A percentile compares a stretch with the other conserved stretches of the same genome.
These are phyloP conservation scores for Leishmania braziliensis DNA, from an alignment of 208 protist species.

Conservation along the genomic window DNA sequence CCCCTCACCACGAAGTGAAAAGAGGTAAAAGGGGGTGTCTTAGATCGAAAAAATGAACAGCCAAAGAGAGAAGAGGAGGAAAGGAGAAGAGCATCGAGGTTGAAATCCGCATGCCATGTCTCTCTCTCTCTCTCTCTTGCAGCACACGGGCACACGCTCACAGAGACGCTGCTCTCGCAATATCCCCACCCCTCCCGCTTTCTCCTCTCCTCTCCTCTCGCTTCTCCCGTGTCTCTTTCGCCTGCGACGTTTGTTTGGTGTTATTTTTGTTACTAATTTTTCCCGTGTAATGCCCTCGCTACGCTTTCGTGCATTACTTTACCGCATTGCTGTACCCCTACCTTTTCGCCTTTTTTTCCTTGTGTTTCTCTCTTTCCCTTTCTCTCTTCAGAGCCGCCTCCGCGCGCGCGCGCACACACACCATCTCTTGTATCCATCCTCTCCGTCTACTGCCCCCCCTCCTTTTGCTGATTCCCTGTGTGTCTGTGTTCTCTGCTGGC, in stretches of 20 bases:
- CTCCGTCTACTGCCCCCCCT: background rate
- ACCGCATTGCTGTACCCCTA: background rate
- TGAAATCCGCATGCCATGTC: background rate
- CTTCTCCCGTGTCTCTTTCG: background rate
- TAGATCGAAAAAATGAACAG: background rate
- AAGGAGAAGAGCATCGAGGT: background rate
- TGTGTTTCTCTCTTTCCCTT: conserved; percentile 5
- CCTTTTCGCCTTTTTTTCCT: no score
- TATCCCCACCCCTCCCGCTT: no score
- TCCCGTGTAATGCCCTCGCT: background rate
- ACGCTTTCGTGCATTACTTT: background rate
- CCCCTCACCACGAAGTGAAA: background rate
- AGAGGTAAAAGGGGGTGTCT: background rate
- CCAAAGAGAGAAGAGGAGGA: background rate
- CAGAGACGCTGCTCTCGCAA: background rate
- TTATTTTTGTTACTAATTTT: background rate
- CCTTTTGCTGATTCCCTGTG: background rate
- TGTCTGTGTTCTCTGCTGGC: background rate
- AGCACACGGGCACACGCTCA: background rate
- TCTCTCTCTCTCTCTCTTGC: background rate
- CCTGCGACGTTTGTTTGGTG: no score
- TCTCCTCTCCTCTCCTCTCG: no score
- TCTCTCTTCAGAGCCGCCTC: background rate
- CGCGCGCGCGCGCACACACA: no score
- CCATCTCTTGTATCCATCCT: background rate